These are phyloP conservation scores for Vitis labrusca DNA, from an alignment of 164 flowering plant genomes.

Conservation along the genomic window DNA sequence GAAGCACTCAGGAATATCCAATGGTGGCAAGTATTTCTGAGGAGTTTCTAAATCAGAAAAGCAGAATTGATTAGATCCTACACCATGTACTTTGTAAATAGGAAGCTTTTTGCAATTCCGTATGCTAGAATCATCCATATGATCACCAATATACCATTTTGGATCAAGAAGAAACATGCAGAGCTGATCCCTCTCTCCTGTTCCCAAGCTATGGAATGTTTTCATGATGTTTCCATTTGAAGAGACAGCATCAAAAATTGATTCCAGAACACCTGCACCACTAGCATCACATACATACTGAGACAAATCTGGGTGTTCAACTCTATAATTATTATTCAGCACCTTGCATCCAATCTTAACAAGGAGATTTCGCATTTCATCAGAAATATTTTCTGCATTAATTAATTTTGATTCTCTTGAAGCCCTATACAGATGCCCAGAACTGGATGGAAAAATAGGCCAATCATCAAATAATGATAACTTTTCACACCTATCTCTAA, in stretches of 20 bases:
- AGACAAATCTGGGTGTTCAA: slow-evolving; percentile 68
- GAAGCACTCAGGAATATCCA: slow-evolving; percentile 50
- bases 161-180: slow-evolving; percentile 81
- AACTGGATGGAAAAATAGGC: slow-evolving; percentile 88
- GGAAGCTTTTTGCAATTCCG: slow-evolving; percentile 65
- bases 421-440: slow-evolving; percentile 77
- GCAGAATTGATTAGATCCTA: slow-evolving; percentile 32
- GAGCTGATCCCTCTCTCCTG: slow-evolving; percentile 70
- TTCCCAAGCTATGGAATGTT: slow-evolving; percentile 33
- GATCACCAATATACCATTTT: slow-evolving; percentile 72
- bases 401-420: slow-evolving; percentile 62
- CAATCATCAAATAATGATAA: slow-evolving; percentile 78
- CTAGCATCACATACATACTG: slow-evolving; percentile 58
- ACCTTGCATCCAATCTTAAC: slow-evolving; percentile 82
- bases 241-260: slow-evolving; percentile 63
- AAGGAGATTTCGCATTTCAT: slow-evolving; percentile 49
- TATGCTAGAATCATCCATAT: slow-evolving; percentile 44
- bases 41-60: slow-evolving; percentile 68
- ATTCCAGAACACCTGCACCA: slow-evolving; percentile 66
- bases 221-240: slow-evolving; percentile 30
- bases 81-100: slow-evolving; percentile 63
- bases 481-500: slow-evolving; percentile 47
- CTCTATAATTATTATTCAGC: slow-evolving; percentile 46
- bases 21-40: slow-evolving; percentile 73
- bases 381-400: slow-evolving; percentile 51